Conservation (phyloP, 805 yeast species). For the Saccharomycopsis sp. region DNA sequence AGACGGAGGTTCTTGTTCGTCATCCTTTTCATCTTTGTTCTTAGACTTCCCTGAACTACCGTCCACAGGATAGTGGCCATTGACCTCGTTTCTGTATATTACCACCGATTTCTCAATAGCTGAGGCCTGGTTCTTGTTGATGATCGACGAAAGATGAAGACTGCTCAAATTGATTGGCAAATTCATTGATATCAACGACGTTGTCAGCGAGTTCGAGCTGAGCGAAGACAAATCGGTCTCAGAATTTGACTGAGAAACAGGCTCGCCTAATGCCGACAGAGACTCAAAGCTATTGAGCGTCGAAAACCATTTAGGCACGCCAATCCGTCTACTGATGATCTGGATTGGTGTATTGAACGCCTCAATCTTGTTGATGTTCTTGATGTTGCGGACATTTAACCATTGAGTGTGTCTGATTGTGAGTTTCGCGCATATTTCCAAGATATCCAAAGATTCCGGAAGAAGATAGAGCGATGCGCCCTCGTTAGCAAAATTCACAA, state of each 20-base stretch:
- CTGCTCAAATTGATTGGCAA: conserved; percentile 64
- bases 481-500: conserved; percentile 75
- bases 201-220: conserved; percentile 32
- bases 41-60: conserved; percentile 10
- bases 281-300: conserved; percentile 40
- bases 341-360: conserved; percentile 11
- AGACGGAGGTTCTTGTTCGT: conserved; percentile 23
- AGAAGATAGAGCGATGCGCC: conserved; percentile 59
- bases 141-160: conserved; percentile 34
- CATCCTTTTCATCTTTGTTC: conserved; percentile 18
- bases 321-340: conserved; percentile 19
- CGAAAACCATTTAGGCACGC: conserved; percentile 29
- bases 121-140: conserved; percentile 31
- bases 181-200: conserved; percentile 44
- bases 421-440: conserved; percentile 57
- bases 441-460: conserved; percentile 52
- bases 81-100: conserved; percentile 47
- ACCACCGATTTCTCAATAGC: conserved; percentile 42
- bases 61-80: conserved; percentile 25
- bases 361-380: conserved; percentile 16
- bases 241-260: conserved; percentile 37
- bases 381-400: conserved; percentile 31
- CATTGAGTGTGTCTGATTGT: conserved; percentile 43
- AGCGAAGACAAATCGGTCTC: conserved; percentile 30
- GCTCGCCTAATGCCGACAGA: conserved; percentile 25